Base-by-base conservation (phyloP, 305 asterid genomes). In the Coffea humblotiana region DNA sequence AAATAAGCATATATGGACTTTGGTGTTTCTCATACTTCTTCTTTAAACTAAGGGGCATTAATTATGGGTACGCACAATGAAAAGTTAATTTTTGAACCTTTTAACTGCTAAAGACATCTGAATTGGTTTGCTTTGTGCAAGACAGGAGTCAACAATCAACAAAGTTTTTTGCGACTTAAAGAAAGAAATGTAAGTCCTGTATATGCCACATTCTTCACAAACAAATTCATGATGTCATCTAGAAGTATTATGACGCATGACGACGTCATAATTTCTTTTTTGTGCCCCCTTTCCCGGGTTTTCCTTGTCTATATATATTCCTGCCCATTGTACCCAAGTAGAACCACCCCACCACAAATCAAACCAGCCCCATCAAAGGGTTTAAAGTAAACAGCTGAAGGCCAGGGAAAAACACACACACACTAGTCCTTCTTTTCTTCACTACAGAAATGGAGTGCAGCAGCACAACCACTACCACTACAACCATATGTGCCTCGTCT, bases 81-180 rank as follows among this genome's bases (percentile, higher is more conserved):
- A 71, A 78, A 78, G 25, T 19, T 54, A 21, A 69, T 19, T 2
- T 70, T 78, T 8, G 15, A 67, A 25, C 66, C 45, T 13, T 52
- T 69, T 10, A 77, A 48, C 32, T 76, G 60, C 49, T 49, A 66
- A 77, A 65, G 65, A 48, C 66, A 18, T 15, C 4, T 29, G 76
- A 78, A 58, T 54, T 70, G 71, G 81, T 61, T 78, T 70, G 71
- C 77, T 56, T 25, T 54, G 48, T 40, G 74, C 71, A 70, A 56
- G 77, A 78, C 81, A 78, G 11, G 81, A 71, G 81, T 78, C 81
- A 78, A 78, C 60, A 78, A 56, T 70, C 27, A 49, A 37, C 70
- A 68, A 69, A 78, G 16, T 32, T 51, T 51, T 47, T 71, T 47
- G 40, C 11, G 32, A 43, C 40, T 71, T 43, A 32, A 25, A 9